Evolutionary conservation across 1,139 yeast genomes (phyloP), one percentile per base, ranked within the genome.

Genomic region (Magnusiomyces tetraspermus): DNA sequence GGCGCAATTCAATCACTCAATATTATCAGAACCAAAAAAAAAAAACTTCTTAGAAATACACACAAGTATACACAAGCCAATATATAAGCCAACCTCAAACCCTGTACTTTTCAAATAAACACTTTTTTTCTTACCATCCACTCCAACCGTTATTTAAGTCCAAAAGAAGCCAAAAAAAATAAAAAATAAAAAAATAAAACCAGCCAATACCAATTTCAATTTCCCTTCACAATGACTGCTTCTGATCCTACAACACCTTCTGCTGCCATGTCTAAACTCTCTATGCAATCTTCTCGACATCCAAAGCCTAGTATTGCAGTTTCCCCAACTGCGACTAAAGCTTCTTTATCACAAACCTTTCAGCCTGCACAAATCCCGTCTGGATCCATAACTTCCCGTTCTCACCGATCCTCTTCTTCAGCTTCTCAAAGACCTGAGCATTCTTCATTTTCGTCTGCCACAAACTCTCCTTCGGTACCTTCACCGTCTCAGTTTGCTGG

Each of bases 341-440:
- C 33, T 30, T 30, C 11, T 30, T 36, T 11, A 6, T 36, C 40
- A 6, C 40, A 36, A n/a, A 6, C 24, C 17, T 38, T 24, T 19
- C 42, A 38, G 21, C 42, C 42, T 17, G 42, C 42, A 5, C 42
- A 38, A 15, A 38, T 38, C 8, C 42, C 42, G 5, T 38, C 15
- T 4, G 42, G 42, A 4, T 22, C 24, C 5, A 24, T 22, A 17
- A 38, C 42, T 19, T 10, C 26, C 10, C 46, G 46, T 5, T 30
- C 31, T 26, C 46, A 43, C 46, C 24, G 46, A 23, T 43, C 46
- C 21, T 43, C 46, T 2, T 43, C 46, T 2, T 43, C 46, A 3
- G 46, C 46, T 2, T 43, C 46, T 43, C 46, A 26, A 26, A 19
- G 36, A 6, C 46, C 46, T 15, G 42, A 38, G 5, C 5, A 17